Evolutionary conservation across 805 yeast species (phyloP).

Genomic region (Metschnikowia peoriensis): DNA sequence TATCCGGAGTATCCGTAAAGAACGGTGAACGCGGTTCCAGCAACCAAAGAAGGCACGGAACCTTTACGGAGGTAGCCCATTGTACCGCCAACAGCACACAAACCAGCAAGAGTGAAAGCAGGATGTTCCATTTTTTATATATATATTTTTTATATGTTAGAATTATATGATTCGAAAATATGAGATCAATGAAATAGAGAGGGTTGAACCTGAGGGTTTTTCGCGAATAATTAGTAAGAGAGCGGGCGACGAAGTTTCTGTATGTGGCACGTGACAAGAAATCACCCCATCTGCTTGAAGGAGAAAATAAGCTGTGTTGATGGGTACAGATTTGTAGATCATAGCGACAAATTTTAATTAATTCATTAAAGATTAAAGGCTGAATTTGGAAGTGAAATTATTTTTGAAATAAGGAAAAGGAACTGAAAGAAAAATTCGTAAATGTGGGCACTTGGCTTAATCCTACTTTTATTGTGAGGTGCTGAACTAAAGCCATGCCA

Average conservation of each 20-base stretch:
- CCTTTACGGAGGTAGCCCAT: slow-evolving; percentile 67
- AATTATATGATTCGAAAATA: not conserved
- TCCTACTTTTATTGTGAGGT: too few relatives aligned
- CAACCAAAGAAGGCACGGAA: slow-evolving; percentile 76
- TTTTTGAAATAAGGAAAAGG: too few relatives aligned
- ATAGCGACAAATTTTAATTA: too few relatives aligned
- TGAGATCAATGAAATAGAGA: not conserved
- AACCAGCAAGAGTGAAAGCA: slow-evolving; percentile 66
- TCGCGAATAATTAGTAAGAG: not conserved
- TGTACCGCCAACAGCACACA: slow-evolving; percentile 67
- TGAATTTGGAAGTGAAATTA: too few relatives aligned
- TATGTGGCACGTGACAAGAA: not conserved
- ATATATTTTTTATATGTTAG: not conserved
- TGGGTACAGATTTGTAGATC: not conserved
- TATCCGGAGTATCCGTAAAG: slow-evolving; percentile 73
- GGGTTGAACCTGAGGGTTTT: not conserved
- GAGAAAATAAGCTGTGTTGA: too few relatives aligned
- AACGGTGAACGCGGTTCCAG: slow-evolving; percentile 63
- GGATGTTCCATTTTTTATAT: slow-evolving; percentile 65
- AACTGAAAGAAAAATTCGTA: too few relatives aligned
- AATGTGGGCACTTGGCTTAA: too few relatives aligned
- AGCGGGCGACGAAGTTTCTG: not conserved
- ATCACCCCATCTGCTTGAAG: not conserved
- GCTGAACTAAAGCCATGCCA: too few relatives aligned
- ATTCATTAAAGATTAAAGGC: too few relatives aligned